These are phyloP conservation scores for Candida nonsorbophila DNA, from an alignment of 805 yeast species.

Conservation along the genomic window DNA sequence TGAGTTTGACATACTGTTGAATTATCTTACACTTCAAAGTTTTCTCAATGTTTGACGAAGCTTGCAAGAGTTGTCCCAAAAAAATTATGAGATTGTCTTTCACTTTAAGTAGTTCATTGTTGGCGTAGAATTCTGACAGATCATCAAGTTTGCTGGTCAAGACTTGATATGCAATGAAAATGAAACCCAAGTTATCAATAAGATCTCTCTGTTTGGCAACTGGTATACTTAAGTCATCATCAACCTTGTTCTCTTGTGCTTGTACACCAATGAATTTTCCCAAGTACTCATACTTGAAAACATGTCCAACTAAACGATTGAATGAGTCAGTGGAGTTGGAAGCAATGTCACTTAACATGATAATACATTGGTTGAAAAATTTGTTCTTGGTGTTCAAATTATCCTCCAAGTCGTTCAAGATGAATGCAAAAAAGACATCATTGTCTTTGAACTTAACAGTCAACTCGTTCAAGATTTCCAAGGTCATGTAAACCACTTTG, in stretches of 20 bases:
- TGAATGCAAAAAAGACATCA: constrained; percentile 2
- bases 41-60: constrained; percentile 63
- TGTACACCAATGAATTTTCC: constrained; percentile 31
- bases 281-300: constrained; percentile 36
- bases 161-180: constrained; percentile 43
- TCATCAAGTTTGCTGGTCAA: constrained; percentile 6
- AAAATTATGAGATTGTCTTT: constrained; percentile 67
- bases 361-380: constrained; percentile 56
- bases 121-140: constrained; percentile 7
- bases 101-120: constrained; percentile 37
- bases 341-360: constrained; percentile 53
- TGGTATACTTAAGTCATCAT: constrained; percentile 29
- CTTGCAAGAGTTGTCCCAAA: constrained; percentile 63
- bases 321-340: constrained; percentile 42
- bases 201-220: constrained; percentile 55
- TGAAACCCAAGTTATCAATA: constrained; percentile 55
- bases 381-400: constrained; percentile 50
- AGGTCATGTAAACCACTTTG: constrained; percentile 30
- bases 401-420: constrained; percentile 44
- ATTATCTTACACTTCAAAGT: constrained; percentile 64
- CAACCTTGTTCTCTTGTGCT: constrained; percentile 7
- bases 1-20: constrained; percentile 55
- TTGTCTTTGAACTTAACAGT: constrained; percentile 4
- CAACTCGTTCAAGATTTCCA: constrained; percentile 31
- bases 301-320: constrained; percentile 36